These are phyloP conservation scores for Rutstroemia sp. DNA, from an alignment of 2,329 filamentous ascomycete species.

Conservation along the genomic window DNA sequence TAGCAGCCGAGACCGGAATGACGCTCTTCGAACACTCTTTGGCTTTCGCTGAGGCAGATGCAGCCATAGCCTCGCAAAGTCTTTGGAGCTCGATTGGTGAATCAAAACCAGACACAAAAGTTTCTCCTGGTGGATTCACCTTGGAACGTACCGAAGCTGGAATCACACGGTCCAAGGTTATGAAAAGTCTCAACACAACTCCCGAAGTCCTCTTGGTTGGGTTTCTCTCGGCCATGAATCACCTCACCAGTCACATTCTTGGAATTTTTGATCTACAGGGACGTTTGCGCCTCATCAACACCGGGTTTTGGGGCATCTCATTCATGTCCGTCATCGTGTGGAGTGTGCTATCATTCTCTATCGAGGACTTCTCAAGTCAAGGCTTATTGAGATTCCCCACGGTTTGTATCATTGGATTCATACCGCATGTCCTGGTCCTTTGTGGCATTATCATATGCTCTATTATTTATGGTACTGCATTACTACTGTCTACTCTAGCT, in stretches of 20 bases:
- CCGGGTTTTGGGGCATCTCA: conserved; percentile 80
- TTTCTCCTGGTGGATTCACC: conserved; percentile 14
- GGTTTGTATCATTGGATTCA: conserved; percentile 89
- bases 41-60: conserved; percentile 92
- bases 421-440: conserved; percentile 86
- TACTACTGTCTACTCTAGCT: conserved; percentile 67
- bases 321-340: conserved; percentile 83
- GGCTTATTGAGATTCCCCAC: conserved; percentile 83
- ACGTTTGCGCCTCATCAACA: conserved; percentile 75
- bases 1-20: conserved; percentile 86
- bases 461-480: conserved; percentile 68
- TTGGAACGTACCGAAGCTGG: conserved; percentile 36
- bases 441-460: conserved; percentile 69
- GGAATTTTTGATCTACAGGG: conserved; percentile 76
- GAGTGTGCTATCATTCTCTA: conserved; percentile 58
- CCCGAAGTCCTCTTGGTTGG: conserved; percentile 83
- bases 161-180: conserved; percentile 57
- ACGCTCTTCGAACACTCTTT: conserved; percentile 94
- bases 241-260: conserved; percentile 75
- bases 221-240: conserved; percentile 82
- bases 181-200: conserved; percentile 77
- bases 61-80: conserved; percentile 73
- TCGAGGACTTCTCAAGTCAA: conserved; percentile 51
- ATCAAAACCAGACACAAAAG: conserved; percentile 14
- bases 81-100: conserved; percentile 52